Conservation (phyloP, 768 basidiomycete genomes). For the Tubosaeta sp. region DNA sequence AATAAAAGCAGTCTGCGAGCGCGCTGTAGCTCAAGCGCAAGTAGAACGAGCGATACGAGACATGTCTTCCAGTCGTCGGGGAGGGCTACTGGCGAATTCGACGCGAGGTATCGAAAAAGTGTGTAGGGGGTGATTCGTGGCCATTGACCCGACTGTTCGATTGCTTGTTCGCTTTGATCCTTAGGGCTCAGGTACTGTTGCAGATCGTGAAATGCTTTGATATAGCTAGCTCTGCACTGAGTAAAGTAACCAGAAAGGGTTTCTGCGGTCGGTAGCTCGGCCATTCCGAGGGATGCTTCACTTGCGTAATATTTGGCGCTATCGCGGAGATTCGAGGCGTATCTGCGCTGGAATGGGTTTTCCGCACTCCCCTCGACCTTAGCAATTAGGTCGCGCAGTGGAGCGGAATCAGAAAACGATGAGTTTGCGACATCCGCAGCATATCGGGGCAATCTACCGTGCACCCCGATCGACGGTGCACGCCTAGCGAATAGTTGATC, state of each 20-base stretch:
- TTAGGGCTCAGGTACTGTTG: slow-evolving; percentile 7
- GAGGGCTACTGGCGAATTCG: slow-evolving; percentile 10
- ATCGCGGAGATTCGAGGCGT: background rate
- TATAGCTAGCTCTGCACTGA: background rate
- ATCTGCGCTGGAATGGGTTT: background rate
- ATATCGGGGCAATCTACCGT: background rate
- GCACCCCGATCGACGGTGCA: background rate
- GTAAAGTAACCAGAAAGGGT: slow-evolving; percentile 1
- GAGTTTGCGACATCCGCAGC: background rate
- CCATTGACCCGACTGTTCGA: slow-evolving; percentile 27
- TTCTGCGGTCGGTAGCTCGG: background rate
- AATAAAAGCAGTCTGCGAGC: background rate
- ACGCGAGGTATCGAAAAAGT: slow-evolving; percentile 29
- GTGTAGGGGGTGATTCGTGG: slow-evolving; percentile 29
- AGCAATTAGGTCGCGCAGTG: background rate
- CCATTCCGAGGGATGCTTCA: background rate
- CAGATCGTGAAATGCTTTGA: background rate
- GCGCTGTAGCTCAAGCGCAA: slow-evolving; percentile 28
- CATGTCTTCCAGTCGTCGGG: slow-evolving; percentile 23
- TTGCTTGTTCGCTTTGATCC: slow-evolving; percentile 9
- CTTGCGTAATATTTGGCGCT: background rate
- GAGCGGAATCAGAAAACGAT: background rate
- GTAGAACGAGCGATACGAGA: slow-evolving; percentile 26
- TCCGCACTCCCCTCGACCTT: background rate
- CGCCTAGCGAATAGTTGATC: slow-evolving; percentile 3